A percentile compares a stretch with the other conserved stretches of the same genome.
These are phyloP conservation scores for Fremontodendron californicum DNA, from an alignment of 345 rosid genomes.

Conservation along the genomic window DNA sequence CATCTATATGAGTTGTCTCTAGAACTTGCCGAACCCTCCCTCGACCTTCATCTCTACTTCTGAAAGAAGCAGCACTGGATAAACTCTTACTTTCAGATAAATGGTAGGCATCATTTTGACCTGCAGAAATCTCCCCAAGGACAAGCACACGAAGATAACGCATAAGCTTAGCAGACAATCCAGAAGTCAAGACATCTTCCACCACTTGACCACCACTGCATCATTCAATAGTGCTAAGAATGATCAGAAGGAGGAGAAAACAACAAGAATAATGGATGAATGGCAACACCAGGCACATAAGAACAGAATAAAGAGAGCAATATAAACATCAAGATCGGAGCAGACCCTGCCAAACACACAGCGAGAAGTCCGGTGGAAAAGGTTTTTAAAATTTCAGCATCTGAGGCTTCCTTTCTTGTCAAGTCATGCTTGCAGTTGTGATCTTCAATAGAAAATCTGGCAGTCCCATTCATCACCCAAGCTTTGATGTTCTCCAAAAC, in stretches of 20 bases:
- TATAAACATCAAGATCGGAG: constrained; percentile 3
- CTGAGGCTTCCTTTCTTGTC: constrained; percentile 60
- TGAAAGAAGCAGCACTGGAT: constrained; percentile 31
- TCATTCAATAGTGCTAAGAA: constrained; percentile 11
- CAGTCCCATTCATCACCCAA: constrained; percentile 83
- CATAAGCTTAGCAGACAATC: constrained; percentile 90
- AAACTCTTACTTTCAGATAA: constrained; percentile 48
- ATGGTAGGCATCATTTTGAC: constrained; percentile 63
- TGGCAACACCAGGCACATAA: constrained; percentile 11
- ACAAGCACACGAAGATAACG: constrained; percentile 86
- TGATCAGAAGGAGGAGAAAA: background rate
- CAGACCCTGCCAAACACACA: constrained; percentile 72
- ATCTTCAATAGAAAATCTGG: constrained; percentile 54
- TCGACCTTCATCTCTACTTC: constrained; percentile 80
- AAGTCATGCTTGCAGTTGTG: constrained; percentile 35
- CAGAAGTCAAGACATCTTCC: constrained; percentile 92
- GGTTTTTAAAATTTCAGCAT: constrained; percentile 79
- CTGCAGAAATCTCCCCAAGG: constrained; percentile 63
- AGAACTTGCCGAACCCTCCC: constrained; percentile 62
- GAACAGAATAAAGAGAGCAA: constrained; percentile 6
- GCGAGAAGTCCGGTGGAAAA: constrained; percentile 94
- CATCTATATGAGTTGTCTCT: constrained; percentile 48
- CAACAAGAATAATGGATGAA: background rate
- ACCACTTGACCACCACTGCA: constrained; percentile 82
- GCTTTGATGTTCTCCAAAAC: constrained; percentile 68